phyloP scores from a whole-genome alignment of 225 moss, liverwort and hornwort species.

The Pseudoscleropodium purum region DNA sequence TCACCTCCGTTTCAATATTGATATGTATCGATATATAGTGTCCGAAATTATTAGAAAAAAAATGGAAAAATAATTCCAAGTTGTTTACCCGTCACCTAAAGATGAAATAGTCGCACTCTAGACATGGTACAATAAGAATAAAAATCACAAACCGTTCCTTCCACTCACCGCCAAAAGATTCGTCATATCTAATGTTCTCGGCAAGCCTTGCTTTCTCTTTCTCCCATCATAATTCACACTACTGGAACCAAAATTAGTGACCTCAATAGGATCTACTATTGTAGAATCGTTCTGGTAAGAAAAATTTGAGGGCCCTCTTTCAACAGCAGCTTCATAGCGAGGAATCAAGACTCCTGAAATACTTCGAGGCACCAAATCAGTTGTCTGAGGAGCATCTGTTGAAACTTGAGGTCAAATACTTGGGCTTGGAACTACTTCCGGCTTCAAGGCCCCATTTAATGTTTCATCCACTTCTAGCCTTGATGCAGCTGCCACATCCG shows the following conservation, averaged over 20 bases:
- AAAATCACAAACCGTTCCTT: neutral
- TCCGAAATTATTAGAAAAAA: neutral
- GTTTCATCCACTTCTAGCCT: constrained; percentile 3
- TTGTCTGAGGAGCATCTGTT: constrained; percentile 6
- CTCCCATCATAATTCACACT: neutral
- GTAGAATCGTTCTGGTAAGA: constrained; percentile 6
- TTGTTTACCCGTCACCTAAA: neutral
- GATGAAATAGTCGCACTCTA: neutral
- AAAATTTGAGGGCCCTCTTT: neutral
- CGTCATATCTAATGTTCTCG: constrained; percentile 5
- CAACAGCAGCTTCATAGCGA: constrained; percentile 14
- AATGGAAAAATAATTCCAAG: neutral
- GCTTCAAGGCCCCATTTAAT: neutral
- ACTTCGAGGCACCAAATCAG: constrained; percentile 17
- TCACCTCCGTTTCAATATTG: neutral
- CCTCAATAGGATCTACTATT: constrained; percentile 1
- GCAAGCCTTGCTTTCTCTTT: constrained; percentile 7
- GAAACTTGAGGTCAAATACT: neutral
- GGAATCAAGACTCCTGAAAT: constrained; percentile 12
- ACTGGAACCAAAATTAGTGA: neutral
- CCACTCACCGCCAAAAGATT: constrained; percentile 27
- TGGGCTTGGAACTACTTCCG: constrained; percentile 19
- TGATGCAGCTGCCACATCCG: constrained; percentile 5
- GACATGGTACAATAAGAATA: neutral
- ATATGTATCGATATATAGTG: neutral